Conservation (phyloP, 1,139 yeast species). For the Pichia sp. region DNA sequence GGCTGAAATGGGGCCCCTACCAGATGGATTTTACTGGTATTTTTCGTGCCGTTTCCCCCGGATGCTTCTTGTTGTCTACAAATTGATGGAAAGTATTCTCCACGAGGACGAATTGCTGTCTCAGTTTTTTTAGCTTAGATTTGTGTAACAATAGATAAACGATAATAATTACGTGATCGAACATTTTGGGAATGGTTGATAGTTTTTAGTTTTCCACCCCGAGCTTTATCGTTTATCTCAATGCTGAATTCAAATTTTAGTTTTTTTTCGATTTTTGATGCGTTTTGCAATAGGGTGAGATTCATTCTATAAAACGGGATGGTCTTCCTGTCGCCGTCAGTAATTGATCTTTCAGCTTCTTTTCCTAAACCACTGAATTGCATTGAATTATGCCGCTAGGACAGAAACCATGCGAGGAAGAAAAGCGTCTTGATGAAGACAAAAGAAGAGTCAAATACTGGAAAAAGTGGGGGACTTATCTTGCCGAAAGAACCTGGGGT, state of each 20-base stretch:
- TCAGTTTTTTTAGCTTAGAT: slow-evolving; percentile 9
- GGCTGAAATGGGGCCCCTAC: slow-evolving; percentile 65
- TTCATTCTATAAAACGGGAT: not conserved
- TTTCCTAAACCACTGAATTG: not conserved
- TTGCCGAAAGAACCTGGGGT: slow-evolving; percentile 91
- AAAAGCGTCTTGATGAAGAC: slow-evolving; percentile 58
- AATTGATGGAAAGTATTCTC: slow-evolving; percentile 16
- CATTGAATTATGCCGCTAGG: slow-evolving; percentile 7
- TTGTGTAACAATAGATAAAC: not conserved
- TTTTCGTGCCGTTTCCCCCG: slow-evolving; percentile 72
- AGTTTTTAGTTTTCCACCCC: not conserved
- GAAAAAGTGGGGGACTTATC: slow-evolving; percentile 90
- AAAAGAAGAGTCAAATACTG: slow-evolving; percentile 56
- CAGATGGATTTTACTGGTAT: slow-evolving; percentile 75
- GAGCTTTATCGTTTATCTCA: not conserved
- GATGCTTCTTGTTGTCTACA: slow-evolving; percentile 68
- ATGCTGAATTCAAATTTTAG: no score
- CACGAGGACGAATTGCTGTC: slow-evolving; percentile 15
- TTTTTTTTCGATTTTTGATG: not conserved
- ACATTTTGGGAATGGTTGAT: not conserved
- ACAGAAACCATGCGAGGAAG: slow-evolving; percentile 40
- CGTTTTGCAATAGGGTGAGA: not conserved
- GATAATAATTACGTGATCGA: no score
- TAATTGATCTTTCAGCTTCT: not conserved
- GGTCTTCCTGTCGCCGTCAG: not conserved